Evolutionary conservation across 2,329 filamentous ascomycete species (phyloP), one percentile per base, ranked within the genome.

Genomic region (Ophiostoma ulmi): DNA sequence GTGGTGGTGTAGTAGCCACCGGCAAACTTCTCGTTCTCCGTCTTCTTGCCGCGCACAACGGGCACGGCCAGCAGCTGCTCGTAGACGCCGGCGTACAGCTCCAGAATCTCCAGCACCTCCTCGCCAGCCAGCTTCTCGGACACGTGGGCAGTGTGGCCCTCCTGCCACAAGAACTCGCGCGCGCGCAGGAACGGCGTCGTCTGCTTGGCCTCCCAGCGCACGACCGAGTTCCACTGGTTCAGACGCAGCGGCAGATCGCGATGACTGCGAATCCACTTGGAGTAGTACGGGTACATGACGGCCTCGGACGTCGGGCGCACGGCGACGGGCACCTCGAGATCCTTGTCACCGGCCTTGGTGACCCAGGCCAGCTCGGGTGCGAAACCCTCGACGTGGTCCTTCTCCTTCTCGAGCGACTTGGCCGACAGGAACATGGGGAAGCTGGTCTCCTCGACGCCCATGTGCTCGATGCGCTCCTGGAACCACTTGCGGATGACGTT

Each of bases 351-450:
- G 75, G 90, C 91, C 80, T 92, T 92, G 69, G 92, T 95, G 38
- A 95, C 92, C 92, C 92, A 95, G 71, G 92, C 92, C 75, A 95
- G 86, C 80, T 95, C 92, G 44, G 95, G 94, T 69, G 95, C 95
- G 80, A 99, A 99, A n/a, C 95, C 95, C 81, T 99, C 94, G 73
- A 99, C 91, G 80, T 99, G 95, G 77, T 95, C 92, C 86, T 97
- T 97, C 81, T 97, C 94, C 79, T 87, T 87, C 78, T 88, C 86
- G 74, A 99, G 83, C 58, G 96, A 96, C 81, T 96, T 96, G 78
- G 92, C 85, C 22, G 93, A 97, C 74, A 99, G 88, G 82, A 97
- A 99, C 80, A 99, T 90, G 72, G 95, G 95, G 81, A 99, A 99
- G 80, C 93, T 97, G 79, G 92, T 91, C 84, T 99, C 96, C 80